phyloP scores from a whole-genome alignment of 352 stramenopile genomes.

The Phytopythium montanum region DNA sequence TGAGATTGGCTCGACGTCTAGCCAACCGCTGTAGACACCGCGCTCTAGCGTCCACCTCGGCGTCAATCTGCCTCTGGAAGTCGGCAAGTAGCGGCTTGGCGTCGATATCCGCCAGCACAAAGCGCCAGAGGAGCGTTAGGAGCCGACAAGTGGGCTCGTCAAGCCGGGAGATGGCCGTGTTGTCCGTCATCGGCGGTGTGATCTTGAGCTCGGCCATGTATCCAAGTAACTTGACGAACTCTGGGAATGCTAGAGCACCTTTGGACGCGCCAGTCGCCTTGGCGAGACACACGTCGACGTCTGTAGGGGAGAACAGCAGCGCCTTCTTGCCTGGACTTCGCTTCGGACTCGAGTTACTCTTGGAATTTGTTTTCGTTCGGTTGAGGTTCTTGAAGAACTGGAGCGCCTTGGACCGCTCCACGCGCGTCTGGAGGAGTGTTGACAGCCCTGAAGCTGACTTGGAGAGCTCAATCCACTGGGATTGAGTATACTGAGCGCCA shows the following conservation, averaged over 20 bases:
- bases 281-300: slow-evolving; percentile 62
- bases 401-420: slow-evolving; percentile 7
- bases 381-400: slow-evolving; percentile 10
- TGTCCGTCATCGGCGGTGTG: slow-evolving; percentile 10
- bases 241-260: slow-evolving; percentile 34
- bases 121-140: slow-evolving; percentile 42
- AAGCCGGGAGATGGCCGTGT: not conserved
- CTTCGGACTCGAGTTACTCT: not conserved
- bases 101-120: slow-evolving; percentile 31
- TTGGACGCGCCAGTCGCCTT: slow-evolving; percentile 45
- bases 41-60: not conserved
- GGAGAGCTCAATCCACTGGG: not conserved
- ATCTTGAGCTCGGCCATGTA: slow-evolving; percentile 28
- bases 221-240: slow-evolving; percentile 34
- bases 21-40: slow-evolving; percentile 33
- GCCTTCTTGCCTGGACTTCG: slow-evolving; percentile 7
- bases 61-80: not conserved
- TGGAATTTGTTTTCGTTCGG: not conserved
- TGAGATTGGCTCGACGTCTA: slow-evolving; percentile 12
- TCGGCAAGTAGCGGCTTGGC: slow-evolving; percentile 6
- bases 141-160: slow-evolving; percentile 35
- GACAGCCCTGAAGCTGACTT: not conserved
- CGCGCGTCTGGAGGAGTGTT: not conserved
- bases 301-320: slow-evolving; percentile 34
- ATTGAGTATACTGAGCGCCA: not conserved